Conservation (phyloP, 2,329 filamentous ascomycete genomes). For the Aspergillus thermomutatus region DNA sequence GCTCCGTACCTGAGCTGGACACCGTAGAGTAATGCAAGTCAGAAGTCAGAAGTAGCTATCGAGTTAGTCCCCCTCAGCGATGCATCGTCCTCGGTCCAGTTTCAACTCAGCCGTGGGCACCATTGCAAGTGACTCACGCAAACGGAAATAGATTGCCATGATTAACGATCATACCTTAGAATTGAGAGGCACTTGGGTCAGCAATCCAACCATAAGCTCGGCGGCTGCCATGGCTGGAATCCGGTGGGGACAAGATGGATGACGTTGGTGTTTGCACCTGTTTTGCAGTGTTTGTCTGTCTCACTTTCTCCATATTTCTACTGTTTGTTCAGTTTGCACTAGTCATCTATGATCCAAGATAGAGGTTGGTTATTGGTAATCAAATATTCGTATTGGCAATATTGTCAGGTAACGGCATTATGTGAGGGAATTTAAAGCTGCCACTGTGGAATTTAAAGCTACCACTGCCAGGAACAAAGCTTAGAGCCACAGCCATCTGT, state of each 20-base stretch:
- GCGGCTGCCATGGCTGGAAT: background rate
- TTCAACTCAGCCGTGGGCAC: background rate
- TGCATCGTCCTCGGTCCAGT: background rate
- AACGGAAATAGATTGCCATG: background rate
- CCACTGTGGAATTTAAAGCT: too few relatives aligned
- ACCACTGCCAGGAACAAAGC: background rate
- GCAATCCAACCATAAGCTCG: background rate
- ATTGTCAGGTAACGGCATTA: background rate
- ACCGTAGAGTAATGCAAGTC: background rate
- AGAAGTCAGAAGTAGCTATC: background rate
- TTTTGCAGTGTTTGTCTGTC: background rate
- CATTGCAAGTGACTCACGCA: background rate
- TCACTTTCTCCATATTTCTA: background rate
- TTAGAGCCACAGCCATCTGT: background rate
- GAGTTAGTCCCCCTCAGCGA: background rate
- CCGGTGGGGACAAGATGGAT: background rate
- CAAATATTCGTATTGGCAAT: background rate
- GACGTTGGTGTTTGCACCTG: background rate
- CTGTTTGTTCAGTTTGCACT: background rate
- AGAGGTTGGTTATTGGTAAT: background rate
- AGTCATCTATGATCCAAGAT: background rate
- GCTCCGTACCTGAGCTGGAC: background rate
- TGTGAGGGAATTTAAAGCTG: background rate
- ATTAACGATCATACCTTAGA: background rate
- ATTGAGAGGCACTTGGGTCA: too few relatives aligned